Base-by-base conservation (phyloP, 2,329 filamentous ascomycete species). In the Exophiala spinifera region DNA sequence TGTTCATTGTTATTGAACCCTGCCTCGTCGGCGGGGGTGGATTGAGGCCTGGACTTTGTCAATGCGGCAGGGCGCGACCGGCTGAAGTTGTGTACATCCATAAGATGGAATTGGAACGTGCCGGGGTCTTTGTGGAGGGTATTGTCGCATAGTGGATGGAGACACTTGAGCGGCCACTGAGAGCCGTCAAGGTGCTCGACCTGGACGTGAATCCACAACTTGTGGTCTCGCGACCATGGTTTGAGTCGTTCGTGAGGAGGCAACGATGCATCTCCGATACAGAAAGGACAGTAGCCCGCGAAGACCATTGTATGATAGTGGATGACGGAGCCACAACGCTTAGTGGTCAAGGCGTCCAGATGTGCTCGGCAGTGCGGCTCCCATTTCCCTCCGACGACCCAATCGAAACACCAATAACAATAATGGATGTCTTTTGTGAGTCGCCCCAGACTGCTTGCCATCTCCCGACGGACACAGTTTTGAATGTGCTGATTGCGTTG, bases 301-400 rank as follows among this genome's bases (percentile, higher is more conserved):
- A 46, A 53, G 10, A 61, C 46, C 13, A 59, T 37, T 2, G 59
- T 61, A 28, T 59, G 39, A 43, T 42, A 54, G 50, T 61, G 57
- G 19, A 50, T 57, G 17, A 61, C 50, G 17, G 50, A 49, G 6
- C 53, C 56, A 33, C 53, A 61, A 19, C 43, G 36, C 40, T 59
- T 59, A 10, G 53, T 40, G 17, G 28, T 34, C 13, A 57, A 31
- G 3, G 45, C 28, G 3, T 49, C 19, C n/a, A 61, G 25, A 40
- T 61, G 53, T 40, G 13, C 33, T 45, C 54, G 46, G 45, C 56
- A 61, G 51, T 61, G 56, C 23, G 43, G 23, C 20, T 61, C 49
- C 48, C 42, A 61, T 25, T 47, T 34, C 23, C 53, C 45, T 33
- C 52, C 43, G 49, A 56, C 33, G 19, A 52, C 20, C 56, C 40